phyloP scores from a whole-genome alignment of 768 basidiomycete genomes.

The Lactarius psammicola region DNA sequence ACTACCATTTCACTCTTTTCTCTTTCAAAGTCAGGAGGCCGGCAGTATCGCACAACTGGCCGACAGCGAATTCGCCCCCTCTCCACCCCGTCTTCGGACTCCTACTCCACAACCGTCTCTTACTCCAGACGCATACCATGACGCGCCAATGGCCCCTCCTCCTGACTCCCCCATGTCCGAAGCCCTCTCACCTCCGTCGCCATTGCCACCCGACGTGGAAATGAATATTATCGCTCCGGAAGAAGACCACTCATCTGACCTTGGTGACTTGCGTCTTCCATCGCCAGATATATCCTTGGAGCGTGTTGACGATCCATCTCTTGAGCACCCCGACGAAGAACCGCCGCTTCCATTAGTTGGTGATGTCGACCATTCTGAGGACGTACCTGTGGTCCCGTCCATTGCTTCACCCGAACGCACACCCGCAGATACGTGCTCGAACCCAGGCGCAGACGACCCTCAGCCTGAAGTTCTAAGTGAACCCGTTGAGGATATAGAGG shows the following conservation, averaged over 20 bases:
- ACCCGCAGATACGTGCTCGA: neutral
- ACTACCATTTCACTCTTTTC: neutral
- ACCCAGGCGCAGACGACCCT: neutral
- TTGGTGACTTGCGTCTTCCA: neutral
- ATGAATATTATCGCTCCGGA: neutral
- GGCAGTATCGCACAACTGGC: conserved; percentile 34
- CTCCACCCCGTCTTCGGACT: conserved; percentile 20
- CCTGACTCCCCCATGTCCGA: conserved; percentile 32
- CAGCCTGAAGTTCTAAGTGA: conserved; percentile 10
- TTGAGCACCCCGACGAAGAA: conserved; percentile 14
- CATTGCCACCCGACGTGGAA: conserved; percentile 10
- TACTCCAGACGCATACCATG: conserved; percentile 7
- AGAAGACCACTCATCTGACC: conserved; percentile 12
- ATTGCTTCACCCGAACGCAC: conserved; percentile 6
- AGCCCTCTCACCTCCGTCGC: conserved; percentile 27
- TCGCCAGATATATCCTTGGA: conserved; percentile 19
- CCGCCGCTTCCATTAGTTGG: neutral
- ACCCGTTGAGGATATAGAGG: conserved; percentile 6
- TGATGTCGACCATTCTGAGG: neutral
- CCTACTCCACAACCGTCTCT: conserved; percentile 18
- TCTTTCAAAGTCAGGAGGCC: conserved; percentile 36
- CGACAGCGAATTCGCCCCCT: conserved; percentile 31
- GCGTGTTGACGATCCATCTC: conserved; percentile 12
- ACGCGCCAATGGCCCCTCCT: conserved; percentile 5
- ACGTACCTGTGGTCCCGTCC: neutral